Evolutionary conservation across 257 asterid genomes (phyloP).

Genomic region (Capsicum baccatum): DNA sequence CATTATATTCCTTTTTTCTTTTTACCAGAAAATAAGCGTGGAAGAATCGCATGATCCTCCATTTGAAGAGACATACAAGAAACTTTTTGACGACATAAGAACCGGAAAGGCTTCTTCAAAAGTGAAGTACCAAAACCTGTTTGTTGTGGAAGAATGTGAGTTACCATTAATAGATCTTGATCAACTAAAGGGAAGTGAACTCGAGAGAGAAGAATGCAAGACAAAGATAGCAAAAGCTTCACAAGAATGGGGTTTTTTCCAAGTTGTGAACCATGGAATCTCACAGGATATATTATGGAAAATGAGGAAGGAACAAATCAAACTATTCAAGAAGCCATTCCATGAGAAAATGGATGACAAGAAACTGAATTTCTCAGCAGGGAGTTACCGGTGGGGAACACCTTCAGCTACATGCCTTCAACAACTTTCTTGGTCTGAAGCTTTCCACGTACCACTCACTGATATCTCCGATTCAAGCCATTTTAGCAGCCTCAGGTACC

Average conservation of each 20-base stretch:
- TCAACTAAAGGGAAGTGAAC: constrained; percentile 47
- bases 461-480: constrained; percentile 46
- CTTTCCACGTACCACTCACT: constrained; percentile 69
- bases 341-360: constrained; percentile 51
- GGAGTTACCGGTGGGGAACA: constrained; percentile 90
- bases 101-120: background rate
- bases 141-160: constrained; percentile 59
- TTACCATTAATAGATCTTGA: constrained; percentile 75
- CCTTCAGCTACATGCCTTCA: constrained; percentile 65
- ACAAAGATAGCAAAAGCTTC: constrained; percentile 67
- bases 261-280: constrained; percentile 78
- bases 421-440: constrained; percentile 91
- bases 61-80: constrained; percentile 59
- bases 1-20: background rate
- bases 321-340: constrained; percentile 69
- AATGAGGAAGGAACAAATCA: constrained; percentile 71
- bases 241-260: constrained; percentile 85
- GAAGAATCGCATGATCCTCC: constrained; percentile 79
- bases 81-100: constrained; percentile 36
- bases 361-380: constrained; percentile 54
- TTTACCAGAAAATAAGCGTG: constrained; percentile 45
- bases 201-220: constrained; percentile 63
- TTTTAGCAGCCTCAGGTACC: constrained; percentile 55
- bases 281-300: constrained; percentile 48
- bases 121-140: constrained; percentile 23